A percentile compares a stretch with the other conserved stretches of the same genome.
Conservation (phyloP, 192 early-diverging fungal species). For the Backusella sp. region DNA sequence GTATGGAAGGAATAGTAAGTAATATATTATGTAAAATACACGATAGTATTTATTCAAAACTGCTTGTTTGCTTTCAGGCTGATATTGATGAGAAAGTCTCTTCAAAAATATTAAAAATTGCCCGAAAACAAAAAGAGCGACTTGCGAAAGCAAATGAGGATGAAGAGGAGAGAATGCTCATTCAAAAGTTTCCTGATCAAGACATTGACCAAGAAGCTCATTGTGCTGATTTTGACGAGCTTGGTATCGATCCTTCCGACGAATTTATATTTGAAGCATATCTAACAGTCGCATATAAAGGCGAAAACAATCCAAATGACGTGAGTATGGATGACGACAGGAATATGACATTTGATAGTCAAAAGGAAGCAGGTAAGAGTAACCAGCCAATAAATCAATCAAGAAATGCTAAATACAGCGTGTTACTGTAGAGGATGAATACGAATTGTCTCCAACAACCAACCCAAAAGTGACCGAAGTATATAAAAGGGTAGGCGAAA, state of each 20-base stretch:
- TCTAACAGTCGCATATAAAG: slow-evolving; percentile 75
- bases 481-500: slow-evolving; percentile 89
- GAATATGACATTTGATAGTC: slow-evolving; percentile 48
- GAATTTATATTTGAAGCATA: slow-evolving; percentile 84
- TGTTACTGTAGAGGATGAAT: slow-evolving; percentile 37
- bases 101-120: slow-evolving; percentile 83
- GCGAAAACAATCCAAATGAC: slow-evolving; percentile 87
- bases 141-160: slow-evolving; percentile 54
- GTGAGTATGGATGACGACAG: slow-evolving; percentile 92
- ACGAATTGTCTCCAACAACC: slow-evolving; percentile 53
- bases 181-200: slow-evolving; percentile 45
- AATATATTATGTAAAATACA: not conserved
- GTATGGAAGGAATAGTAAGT: slow-evolving; percentile 43
- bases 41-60: not conserved
- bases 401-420: not conserved
- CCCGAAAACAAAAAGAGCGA: slow-evolving; percentile 90
- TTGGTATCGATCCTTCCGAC: slow-evolving; percentile 80
- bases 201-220: slow-evolving; percentile 62
- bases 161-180: slow-evolving; percentile 36
- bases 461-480: slow-evolving; percentile 92
- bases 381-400: slow-evolving; percentile 7
- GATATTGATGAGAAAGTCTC: slow-evolving; percentile 88
- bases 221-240: slow-evolving; percentile 65
- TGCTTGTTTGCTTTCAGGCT: slow-evolving; percentile 36
- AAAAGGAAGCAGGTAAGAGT: slow-evolving; percentile 22